Evolutionary conservation across 2,329 filamentous ascomycete species (phyloP), one percentile per base, ranked within the genome.

Genomic region (Phyllosticta citriasiana): DNA sequence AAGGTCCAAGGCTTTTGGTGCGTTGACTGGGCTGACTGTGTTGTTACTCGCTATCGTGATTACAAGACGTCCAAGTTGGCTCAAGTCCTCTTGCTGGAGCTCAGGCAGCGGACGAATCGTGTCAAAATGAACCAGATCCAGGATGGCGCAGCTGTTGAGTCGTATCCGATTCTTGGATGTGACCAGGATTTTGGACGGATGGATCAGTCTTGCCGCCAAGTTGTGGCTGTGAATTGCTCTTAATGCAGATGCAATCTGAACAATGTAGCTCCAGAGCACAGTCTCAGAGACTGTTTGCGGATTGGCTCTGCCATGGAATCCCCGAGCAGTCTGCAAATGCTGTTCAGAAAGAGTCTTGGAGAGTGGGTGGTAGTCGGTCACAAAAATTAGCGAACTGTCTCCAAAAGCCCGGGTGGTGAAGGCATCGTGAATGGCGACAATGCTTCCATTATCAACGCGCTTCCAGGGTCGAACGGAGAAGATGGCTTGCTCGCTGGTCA

Each of bases 341-440:
- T 89, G 84, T 69, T 97, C 93, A 35, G 88, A 84, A 25, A 99
- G 81, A 0, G 93, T 96, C 74, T 94, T 95, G 2, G 93, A 90
- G 22, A 94, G 80, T 1, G 94, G 93, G 69, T 94, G 89, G 70
- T 96, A 99, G 72, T 96, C 91, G 64, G 91, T 94, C 25, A 96
- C 91, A 69, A 99, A 88, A 56, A 99, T 88, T 60, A 99, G 82
- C 2, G 94, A 97, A 74, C 90, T 96, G 72, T 97, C 94, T 60
- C 91, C 90, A 73, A 99, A 99, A 26, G 88, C 89, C 64, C 91
- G 82, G 12, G 91, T 95, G 0, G 94, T 99, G 69, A 99, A 99
- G 0, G 90, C 91, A 74, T 97, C 91, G 68, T 96, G 87, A 8
- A 96, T 84, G 0, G 87, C 88, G 30, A 97, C 93, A 22, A 97